A percentile compares a stretch with the other conserved stretches of the same genome.
Conservation (phyloP, 495 filamentous ascomycete genomes). For the Aspergillus heteromorphus region DNA sequence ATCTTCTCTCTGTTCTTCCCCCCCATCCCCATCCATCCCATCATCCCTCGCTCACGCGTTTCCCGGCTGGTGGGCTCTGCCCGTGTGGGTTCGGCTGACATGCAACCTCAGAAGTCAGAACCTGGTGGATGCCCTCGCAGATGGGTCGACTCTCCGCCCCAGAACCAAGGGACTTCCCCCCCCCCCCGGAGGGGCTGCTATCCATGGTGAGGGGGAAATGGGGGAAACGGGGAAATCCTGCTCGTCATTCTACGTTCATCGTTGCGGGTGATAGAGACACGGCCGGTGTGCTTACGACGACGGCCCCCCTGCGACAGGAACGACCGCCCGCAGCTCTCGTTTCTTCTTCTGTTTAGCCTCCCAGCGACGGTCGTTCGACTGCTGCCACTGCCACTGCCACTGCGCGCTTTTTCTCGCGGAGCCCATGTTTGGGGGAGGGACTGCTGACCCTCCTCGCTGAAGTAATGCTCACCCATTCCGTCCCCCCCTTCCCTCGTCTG, state of each 20-base stretch:
- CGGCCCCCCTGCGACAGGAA: neutral
- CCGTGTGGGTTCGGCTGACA: neutral
- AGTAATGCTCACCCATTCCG: constrained; percentile 15
- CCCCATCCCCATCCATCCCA: neutral
- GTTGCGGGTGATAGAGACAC: neutral
- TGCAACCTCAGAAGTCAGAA: neutral
- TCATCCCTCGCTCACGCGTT: neutral
- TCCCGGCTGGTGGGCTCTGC: neutral
- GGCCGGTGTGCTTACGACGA: neutral
- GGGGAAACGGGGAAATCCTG: neutral
- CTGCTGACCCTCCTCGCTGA: constrained; percentile 12
- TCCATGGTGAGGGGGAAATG: neutral
- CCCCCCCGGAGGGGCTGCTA: no score
- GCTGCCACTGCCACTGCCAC: neutral
- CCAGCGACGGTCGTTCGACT: neutral
- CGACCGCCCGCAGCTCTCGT: neutral
- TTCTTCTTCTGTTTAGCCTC: constrained; percentile 8
- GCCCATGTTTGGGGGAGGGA: constrained; percentile 2
- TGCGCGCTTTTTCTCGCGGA: constrained; percentile 1
- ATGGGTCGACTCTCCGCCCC: neutral
- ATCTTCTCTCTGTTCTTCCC: neutral
- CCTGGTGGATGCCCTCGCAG: neutral
- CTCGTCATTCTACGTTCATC: neutral
- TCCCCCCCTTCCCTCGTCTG: constrained; percentile 8
- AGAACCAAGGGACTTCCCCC: neutral